Conservation (phyloP, 805 yeast genomes). For the Sugiyamaella marilandica region DNA sequence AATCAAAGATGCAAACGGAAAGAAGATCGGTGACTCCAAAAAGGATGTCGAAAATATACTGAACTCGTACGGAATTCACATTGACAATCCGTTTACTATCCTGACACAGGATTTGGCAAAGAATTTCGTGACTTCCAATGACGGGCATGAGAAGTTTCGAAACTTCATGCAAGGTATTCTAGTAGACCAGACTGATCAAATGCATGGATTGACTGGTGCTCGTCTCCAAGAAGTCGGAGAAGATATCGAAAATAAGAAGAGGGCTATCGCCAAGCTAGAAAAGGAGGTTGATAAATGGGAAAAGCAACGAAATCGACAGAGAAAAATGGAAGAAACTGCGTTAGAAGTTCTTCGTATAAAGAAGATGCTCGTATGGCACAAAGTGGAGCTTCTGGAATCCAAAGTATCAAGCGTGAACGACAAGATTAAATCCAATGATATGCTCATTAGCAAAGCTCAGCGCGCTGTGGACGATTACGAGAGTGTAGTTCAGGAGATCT, state of each 20-base stretch:
- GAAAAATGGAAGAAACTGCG: neutral
- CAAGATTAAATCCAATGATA: neutral
- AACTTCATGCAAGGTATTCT: conserved; percentile 79
- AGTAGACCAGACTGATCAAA: conserved; percentile 51
- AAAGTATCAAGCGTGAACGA: conserved; percentile 3
- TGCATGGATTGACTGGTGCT: conserved; percentile 38
- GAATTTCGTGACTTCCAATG: conserved; percentile 73
- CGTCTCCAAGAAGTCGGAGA: conserved; percentile 39
- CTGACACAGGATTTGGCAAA: conserved; percentile 92
- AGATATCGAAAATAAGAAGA: conserved; percentile 38
- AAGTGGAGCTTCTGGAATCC: neutral
- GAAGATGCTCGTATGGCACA: conserved; percentile 1
- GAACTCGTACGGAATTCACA: conserved; percentile 66
- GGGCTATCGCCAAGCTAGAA: conserved; percentile 35
- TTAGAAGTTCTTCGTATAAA: neutral
- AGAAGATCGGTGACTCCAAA: conserved; percentile 54
- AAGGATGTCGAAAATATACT: conserved; percentile 63
- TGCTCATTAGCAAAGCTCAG: neutral
- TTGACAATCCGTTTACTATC: conserved; percentile 88
- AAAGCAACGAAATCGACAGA: neutral
- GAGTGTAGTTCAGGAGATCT: neutral
- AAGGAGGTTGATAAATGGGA: conserved; percentile 8
- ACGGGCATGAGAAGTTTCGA: conserved; percentile 65
- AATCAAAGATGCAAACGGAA: conserved; percentile 49
- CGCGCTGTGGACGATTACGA: neutral